Base-by-base conservation (phyloP, 2,329 filamentous ascomycete species). In the Purpureocillium lavendulum region DNA sequence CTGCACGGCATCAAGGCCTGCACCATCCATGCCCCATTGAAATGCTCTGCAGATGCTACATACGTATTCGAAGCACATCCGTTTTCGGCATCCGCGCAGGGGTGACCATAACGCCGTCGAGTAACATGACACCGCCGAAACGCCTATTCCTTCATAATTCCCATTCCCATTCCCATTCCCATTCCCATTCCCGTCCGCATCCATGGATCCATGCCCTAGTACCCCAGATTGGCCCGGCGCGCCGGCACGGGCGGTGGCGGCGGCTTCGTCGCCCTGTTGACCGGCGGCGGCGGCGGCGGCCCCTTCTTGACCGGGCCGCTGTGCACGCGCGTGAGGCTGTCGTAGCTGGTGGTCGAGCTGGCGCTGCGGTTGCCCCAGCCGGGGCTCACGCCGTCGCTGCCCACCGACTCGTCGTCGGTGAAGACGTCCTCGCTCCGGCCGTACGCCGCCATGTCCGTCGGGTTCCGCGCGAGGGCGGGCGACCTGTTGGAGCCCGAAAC, bases 301-400 rank as follows among this genome's bases (percentile, higher is more conserved):
- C 70, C 70, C 60, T 77, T 77, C 65, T 75, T 76, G 40, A 63
- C 55, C 26, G 65, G 47, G 7, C 34, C 35, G 30, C 24, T 36
- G 29, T 35, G 33, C 7, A 42, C 32, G n/a, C 44, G 39, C 10
- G 41, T 43, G 34, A 75, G 51, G 52, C 73, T 76, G 43, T 69
- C 71, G 41, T 72, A 68, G 54, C 73, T 77, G 1, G 73, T 77
- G 3, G 73, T 69, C 0, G 74, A 73, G 48, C 73, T 77, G 41
- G 71, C 61, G 49, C 69, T 70, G 40, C 69, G 67, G 34, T 72
- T 67, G 15, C 60, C 63, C 57, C 66, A 71, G 39, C 72, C 67
- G 1, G 70, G 70, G 29, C 71, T 75, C 30, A 66, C 69, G 44
- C 70, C 69, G 44, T 67, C 69, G 46, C 69, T 72, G 7, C 58